These are phyloP conservation scores for Pseudozyma thailandica DNA, from an alignment of 1,284 basidiomycete genomes.

Conservation along the genomic window DNA sequence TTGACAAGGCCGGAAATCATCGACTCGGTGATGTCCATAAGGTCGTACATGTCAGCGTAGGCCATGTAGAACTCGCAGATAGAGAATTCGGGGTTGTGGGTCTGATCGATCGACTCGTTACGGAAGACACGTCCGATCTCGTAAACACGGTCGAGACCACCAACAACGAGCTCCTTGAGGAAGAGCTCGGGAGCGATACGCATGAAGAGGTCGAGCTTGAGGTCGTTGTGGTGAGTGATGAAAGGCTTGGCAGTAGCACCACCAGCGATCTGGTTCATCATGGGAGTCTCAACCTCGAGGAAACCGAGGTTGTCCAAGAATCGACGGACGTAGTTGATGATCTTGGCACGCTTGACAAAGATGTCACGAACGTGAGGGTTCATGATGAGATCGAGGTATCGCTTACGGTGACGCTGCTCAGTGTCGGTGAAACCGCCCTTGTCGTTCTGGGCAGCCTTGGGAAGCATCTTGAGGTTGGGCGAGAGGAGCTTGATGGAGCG, in stretches of 20 bases:
- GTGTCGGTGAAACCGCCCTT: conserved; percentile 79
- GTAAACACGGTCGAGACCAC: conserved; percentile 95
- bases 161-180: conserved; percentile 96
- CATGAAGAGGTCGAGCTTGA: conserved; percentile 96
- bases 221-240: conserved; percentile 98
- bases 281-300: conserved; percentile 98
- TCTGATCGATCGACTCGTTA: conserved; percentile 98
- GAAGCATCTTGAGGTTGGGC: conserved; percentile 95
- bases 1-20: conserved; percentile 93
- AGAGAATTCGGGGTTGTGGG: conserved; percentile 73
- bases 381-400: conserved; percentile 97
- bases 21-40: conserved; percentile 96
- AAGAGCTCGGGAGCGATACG: conserved; percentile 97
- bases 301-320: conserved; percentile 93
- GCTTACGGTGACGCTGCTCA: conserved; percentile 97
- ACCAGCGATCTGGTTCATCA: conserved; percentile 96
- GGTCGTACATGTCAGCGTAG: conserved; percentile 98
- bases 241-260: conserved; percentile 99
- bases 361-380: conserved; percentile 89
- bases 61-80: conserved; percentile 99
- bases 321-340: conserved; percentile 75
- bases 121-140: conserved; percentile 98
- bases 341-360: conserved; percentile 81
- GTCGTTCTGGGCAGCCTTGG: conserved; percentile 68
- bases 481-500: conserved; percentile 86